Base-by-base conservation (phyloP, 2,329 filamentous ascomycete species). In the Fusarium nodosum region DNA sequence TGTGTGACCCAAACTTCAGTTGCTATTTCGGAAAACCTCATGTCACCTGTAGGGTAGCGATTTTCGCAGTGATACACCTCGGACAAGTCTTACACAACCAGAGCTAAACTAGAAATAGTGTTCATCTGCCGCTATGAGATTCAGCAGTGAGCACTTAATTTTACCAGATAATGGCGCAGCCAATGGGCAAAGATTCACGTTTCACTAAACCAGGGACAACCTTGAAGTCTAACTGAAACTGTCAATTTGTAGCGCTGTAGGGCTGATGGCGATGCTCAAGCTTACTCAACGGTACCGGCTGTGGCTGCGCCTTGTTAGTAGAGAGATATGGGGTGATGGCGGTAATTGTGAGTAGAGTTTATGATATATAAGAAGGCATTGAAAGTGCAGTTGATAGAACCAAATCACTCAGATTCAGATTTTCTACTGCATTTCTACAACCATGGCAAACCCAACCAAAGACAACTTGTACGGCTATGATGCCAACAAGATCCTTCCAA, bases 401-500 rank as follows among this genome's bases (percentile, higher is more conserved):
- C 39, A 41, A 22, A 47, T 7, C 26, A n/a, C 6, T 18, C 6
- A 22, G 10, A 33, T 22, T 5, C 10, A 33, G 5, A n/a, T 24
- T 7, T n/a, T 22, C 4, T n/a, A 5, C 13, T 34, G 6, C 26
- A 26, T 15, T 11, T 13, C 7, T 20, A 22, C 28, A 39, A 56
- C 10, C 28, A 70, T 70, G 68, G 64, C 64, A 18, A 61, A 60
- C 13, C 58, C 64, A 5, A 73, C 68, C 10, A 54, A 47, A 4
- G 72, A 73, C 16, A 74, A 74, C 15, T 59, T 74, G 9, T 74
- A 72, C 26, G 69, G 69, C 54, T 74, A 74, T 11, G 38, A 74
- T 64, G 72, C 72, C 67, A 74, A 74, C 36, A 60, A 73, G 31
- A 56, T 73, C 7, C 65, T 74, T 2, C 72, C 72, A 2, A 64